Conservation (phyloP, 169 alveolate species). For the Hepatocystis sp. region DNA sequence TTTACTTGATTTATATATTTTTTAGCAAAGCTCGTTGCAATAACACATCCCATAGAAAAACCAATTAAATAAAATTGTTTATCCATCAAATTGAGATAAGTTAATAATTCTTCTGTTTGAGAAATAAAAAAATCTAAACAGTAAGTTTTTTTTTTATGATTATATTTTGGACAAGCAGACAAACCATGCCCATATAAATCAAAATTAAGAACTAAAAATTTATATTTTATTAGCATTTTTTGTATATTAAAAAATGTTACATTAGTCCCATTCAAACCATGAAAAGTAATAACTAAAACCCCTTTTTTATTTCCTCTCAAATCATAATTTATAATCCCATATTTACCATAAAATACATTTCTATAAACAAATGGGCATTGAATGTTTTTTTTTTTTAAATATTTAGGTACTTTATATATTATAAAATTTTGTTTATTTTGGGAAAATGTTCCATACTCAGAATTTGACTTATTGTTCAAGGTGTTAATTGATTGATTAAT, state of each 20-base stretch:
- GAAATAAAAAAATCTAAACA: conserved; percentile 82
- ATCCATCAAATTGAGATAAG: conserved; percentile 71
- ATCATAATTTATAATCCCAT: conserved; percentile 82
- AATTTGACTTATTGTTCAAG: too few species aligned
- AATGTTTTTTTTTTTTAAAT: conserved; percentile 77
- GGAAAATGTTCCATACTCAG: too few species aligned
- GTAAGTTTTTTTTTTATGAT: conserved; percentile 79
- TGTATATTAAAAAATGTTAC: conserved; percentile 81
- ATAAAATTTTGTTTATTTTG: conserved; percentile 38
- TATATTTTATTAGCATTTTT: conserved; percentile 74
- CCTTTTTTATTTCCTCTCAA: conserved; percentile 78
- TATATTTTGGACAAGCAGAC: conserved; percentile 83
- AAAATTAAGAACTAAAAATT: conserved; percentile 82
- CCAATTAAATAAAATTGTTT: conserved; percentile 82
- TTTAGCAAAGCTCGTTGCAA: conserved; percentile 84
- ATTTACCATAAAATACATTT: conserved; percentile 78
- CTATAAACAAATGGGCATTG: conserved; percentile 84
- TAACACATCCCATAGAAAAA: conserved; percentile 85
- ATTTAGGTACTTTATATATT: conserved; percentile 79
- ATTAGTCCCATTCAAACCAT: conserved; percentile 85
- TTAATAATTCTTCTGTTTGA: conserved; percentile 84
- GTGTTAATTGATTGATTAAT: too few species aligned
- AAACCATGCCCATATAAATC: conserved; percentile 88
- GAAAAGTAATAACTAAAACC: conserved; percentile 83
- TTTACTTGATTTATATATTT: conserved; percentile 83